A percentile compares a stretch with the other conserved stretches of the same genome.
phyloP scores from a whole-genome alignment of 192 early-diverging fungal species.

The Coemansia sp. region DNA sequence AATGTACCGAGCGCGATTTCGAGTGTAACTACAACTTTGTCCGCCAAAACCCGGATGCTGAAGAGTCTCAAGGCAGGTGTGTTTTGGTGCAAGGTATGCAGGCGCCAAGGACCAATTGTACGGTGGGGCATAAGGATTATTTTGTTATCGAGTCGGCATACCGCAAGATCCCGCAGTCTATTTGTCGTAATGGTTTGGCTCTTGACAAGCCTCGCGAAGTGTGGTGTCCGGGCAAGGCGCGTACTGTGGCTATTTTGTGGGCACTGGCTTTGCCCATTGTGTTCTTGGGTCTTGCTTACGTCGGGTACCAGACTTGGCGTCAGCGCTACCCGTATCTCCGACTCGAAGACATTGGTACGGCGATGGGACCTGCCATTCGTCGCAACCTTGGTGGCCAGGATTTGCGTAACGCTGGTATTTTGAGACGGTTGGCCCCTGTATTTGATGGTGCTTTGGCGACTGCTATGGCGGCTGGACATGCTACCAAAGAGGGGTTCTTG shows the following conservation, averaged over 20 bases:
- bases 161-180: conserved; percentile 82
- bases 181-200: conserved; percentile 74
- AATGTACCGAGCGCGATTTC: conserved; percentile 76
- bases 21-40: conserved; percentile 91
- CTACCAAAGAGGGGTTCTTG: conserved; percentile 33
- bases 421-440: conserved; percentile 37
- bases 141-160: conserved; percentile 82
- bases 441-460: conserved; percentile 44
- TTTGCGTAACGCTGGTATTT: conserved; percentile 15
- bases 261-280: conserved; percentile 33
- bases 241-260: conserved; percentile 41
- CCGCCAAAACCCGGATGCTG: conserved; percentile 47
- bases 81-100: conserved; percentile 60
- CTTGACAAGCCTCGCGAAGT: conserved; percentile 57
- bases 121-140: conserved; percentile 54
- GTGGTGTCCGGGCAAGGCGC: conserved; percentile 66
- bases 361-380: conserved; percentile 26
- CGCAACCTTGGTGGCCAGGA: conserved; percentile 9
- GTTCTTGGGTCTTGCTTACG: conserved; percentile 36
- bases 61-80: conserved; percentile 55
- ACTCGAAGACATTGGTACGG: conserved; percentile 42
- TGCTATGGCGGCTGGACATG: conserved; percentile 27
- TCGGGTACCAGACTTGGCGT: conserved; percentile 44
- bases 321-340: conserved; percentile 43
- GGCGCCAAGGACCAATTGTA: conserved; percentile 59